Conservation (phyloP, 1,284 basidiomycete genomes). For the Heliocybe sulcata region DNA sequence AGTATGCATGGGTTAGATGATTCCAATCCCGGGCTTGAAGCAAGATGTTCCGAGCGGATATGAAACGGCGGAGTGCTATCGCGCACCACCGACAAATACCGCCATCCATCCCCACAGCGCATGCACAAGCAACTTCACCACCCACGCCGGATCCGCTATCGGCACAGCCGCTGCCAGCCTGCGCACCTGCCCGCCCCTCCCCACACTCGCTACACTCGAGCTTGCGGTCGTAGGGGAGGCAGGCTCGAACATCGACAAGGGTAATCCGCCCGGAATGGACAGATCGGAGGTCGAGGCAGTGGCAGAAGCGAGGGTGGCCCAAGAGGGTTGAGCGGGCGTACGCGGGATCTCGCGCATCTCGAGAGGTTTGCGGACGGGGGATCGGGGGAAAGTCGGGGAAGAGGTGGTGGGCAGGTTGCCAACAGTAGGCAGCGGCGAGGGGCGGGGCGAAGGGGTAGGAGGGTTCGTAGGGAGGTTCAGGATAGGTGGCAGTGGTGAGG, state of each 20-base stretch:
- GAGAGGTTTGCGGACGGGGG: slow-evolving; percentile 16
- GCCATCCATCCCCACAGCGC: slow-evolving; percentile 72
- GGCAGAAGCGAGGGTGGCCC: slow-evolving; percentile 31
- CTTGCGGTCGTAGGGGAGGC: slow-evolving; percentile 40
- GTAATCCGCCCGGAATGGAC: not conserved
- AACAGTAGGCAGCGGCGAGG: too few species aligned
- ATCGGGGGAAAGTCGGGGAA: slow-evolving; percentile 16
- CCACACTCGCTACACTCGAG: slow-evolving; percentile 61
- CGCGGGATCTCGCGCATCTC: slow-evolving; percentile 25
- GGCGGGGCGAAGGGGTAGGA: too few species aligned
- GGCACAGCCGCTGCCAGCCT: slow-evolving; percentile 59
- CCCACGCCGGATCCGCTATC: slow-evolving; percentile 69
- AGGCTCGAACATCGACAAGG: slow-evolving; percentile 14
- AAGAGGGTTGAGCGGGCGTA: slow-evolving; percentile 21
- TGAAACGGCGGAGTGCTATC: not conserved
- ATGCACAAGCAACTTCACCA: slow-evolving; percentile 65
- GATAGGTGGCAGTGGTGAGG: slow-evolving; percentile 15
- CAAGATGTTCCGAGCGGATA: not conserved
- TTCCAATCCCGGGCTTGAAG: not conserved
- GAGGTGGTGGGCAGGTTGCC: too few species aligned
- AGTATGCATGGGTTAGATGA: not conserved
- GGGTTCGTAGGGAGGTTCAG: not conserved
- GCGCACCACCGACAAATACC: slow-evolving; percentile 28
- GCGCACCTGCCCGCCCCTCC: slow-evolving; percentile 21
- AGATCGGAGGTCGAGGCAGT: not conserved